Base-by-base conservation (phyloP, 371 early-diverging fungal species). In the Mucor velutinosus region DNA sequence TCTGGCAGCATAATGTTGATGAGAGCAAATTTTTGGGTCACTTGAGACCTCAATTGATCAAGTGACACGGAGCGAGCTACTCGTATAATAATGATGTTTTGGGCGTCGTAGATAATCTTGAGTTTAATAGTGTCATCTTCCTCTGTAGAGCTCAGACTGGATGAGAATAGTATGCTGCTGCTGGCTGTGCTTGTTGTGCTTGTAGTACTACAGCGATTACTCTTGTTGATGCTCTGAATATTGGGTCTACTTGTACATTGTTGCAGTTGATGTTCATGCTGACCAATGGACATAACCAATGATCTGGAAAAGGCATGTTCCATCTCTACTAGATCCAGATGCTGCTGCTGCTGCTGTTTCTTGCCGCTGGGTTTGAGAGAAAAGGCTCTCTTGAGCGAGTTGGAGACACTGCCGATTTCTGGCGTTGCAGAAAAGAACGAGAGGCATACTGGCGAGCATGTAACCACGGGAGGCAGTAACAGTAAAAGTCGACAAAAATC, bases 11-110 rank as follows among this genome's bases (percentile, higher is more conserved):
- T 0, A 19, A 67, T 67, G 17, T 41, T 19, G 12, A 65, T 27
- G n/a, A 70, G 29, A 10, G 61, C 60, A 45, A 70, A 70, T 10
- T 65, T 64, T n/a, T 70, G 65, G 35, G 60, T 53, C 11, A 70
- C 60, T 47, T 37, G 57, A 23, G 33, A 53, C 10, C 37, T 43
- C 5, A 70, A 7, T 33, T 37, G 27, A 5, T 64, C 56, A 23
- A 64, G 56, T 2, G 47, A 33, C 14, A 56, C 60, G 4, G 55
- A 60, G 4, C 70, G 49, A 33, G 41, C n/a, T 1, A 65, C 70
- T 25, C 70, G 65, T 15, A 70, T 59, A 21, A 70, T 32, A 15
- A 70, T 35, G 15, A 70, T 70, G 25, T 70, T 65, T 8, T 70
- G 23, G 2, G 19, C 6, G 47, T 70, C 47, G 30, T 70, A 70